Percentiles rank a stretch among this genome's conserved stretches.
Evolutionary conservation across 169 alveolate genomes (phyloP).

Genomic region (Plasmodium vinckei): DNA sequence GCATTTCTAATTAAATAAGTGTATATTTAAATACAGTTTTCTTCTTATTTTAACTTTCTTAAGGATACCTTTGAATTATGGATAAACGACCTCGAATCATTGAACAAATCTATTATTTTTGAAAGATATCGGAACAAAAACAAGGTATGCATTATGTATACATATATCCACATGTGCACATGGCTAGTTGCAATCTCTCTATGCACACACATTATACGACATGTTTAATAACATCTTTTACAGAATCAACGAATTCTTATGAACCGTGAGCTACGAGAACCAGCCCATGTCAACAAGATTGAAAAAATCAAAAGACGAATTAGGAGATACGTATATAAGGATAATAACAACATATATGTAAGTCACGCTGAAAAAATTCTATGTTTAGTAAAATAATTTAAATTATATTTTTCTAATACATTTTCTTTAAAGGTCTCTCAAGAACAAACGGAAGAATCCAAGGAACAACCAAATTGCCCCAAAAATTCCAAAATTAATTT

Average conservation of each 20-base stretch:
- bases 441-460: too few relatives aligned
- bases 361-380: background rate
- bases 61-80: constrained; percentile 67
- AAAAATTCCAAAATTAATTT: constrained; percentile 1
- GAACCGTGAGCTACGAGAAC: constrained; percentile 26
- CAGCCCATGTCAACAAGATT: constrained; percentile 40
- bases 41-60: background rate
- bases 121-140: constrained; percentile 34
- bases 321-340: constrained; percentile 40
- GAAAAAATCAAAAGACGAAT: constrained; percentile 57
- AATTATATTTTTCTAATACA: too few relatives aligned
- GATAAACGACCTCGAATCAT: constrained; percentile 33
- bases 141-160: constrained; percentile 20
- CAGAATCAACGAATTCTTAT: constrained; percentile 9
- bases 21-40: background rate
- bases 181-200: background rate
- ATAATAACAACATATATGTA: constrained; percentile 11
- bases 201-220: background rate
- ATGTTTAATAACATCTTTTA: constrained; percentile 6
- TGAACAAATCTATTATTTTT: constrained; percentile 30
- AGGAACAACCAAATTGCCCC: too few relatives aligned
- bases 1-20: background rate
- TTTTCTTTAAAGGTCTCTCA: too few relatives aligned
- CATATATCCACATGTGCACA: background rate
- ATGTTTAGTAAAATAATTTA: too few relatives aligned